Percentiles rank a stretch among this genome's conserved stretches.
Conservation (phyloP, 495 filamentous ascomycete genomes). For the Usnea hakonensis region DNA sequence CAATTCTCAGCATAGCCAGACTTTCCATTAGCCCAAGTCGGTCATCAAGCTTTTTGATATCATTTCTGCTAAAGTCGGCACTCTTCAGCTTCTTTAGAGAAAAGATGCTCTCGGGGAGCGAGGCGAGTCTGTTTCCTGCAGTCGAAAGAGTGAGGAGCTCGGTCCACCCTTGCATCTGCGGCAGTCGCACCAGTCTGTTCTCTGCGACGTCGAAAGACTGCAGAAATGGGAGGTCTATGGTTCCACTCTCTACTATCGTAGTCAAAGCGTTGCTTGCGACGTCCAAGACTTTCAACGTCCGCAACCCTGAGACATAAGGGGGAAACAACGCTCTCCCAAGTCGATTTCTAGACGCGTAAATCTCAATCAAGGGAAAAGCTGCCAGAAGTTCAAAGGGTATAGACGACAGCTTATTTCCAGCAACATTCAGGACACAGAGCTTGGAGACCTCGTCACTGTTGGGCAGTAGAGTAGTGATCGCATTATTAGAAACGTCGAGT, state of each 20-base stretch:
- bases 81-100: constrained; percentile 57
- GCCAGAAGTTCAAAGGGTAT: constrained; percentile 63
- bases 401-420: constrained; percentile 61
- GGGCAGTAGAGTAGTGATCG: constrained; percentile 64
- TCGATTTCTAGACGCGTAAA: constrained; percentile 72
- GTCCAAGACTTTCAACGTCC: constrained; percentile 63
- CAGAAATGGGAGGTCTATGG: constrained; percentile 60
- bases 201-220: constrained; percentile 62
- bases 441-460: constrained; percentile 54
- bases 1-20: constrained; percentile 62
- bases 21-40: constrained; percentile 73
- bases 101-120: constrained; percentile 67
- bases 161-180: constrained; percentile 62
- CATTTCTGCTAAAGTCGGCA: constrained; percentile 77
- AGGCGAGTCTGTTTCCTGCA: constrained; percentile 69
- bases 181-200: constrained; percentile 67
- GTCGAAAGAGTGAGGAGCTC: constrained; percentile 63
- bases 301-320: constrained; percentile 45
- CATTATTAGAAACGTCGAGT: constrained; percentile 76
- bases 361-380: constrained; percentile 60
- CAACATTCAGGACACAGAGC: constrained; percentile 68
- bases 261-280: constrained; percentile 66
- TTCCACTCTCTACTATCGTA: constrained; percentile 41
- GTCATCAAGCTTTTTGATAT: constrained; percentile 65
- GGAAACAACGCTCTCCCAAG: constrained; percentile 65